Conservation (phyloP, 345 rosid genomes). For the Salix koriyanagi region DNA sequence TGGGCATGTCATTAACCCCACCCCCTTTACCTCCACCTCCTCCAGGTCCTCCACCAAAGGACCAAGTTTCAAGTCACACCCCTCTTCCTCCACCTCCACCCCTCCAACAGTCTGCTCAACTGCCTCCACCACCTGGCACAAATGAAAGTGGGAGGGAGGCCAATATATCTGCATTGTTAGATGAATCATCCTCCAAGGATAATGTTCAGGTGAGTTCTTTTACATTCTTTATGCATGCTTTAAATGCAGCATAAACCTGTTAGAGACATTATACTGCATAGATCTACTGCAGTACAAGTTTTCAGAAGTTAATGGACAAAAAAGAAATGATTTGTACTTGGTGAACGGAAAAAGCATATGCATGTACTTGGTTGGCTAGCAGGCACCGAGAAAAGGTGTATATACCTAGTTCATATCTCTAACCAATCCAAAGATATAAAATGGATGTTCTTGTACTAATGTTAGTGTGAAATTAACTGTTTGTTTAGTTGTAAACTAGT, state of each 20-base stretch:
- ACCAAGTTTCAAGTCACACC: conserved; percentile 43
- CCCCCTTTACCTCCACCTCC: conserved; percentile 79
- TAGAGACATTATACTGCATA: not conserved
- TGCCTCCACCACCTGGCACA: conserved; percentile 53
- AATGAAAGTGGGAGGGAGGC: conserved; percentile 40
- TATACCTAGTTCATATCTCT: not conserved
- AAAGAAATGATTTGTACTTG: not conserved
- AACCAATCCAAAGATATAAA: not conserved
- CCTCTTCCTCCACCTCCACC: conserved; percentile 72
- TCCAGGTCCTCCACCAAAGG: conserved; percentile 84
- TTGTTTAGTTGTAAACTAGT: not conserved
- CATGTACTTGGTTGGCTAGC: not conserved
- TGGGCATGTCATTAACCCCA: conserved; percentile 57
- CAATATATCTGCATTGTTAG: conserved; percentile 35
- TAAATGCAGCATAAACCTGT: not conserved
- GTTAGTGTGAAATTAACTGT: not conserved
- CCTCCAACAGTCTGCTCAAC: conserved; percentile 51
- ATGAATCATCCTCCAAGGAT: conserved; percentile 45
- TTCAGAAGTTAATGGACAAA: not conserved
- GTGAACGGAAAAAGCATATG: not conserved
- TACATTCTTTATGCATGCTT: not conserved
- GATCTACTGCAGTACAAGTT: not conserved
- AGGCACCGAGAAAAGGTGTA: not conserved
- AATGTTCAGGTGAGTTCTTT: conserved; percentile 42
- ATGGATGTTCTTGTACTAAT: not conserved